Conservation (phyloP, 1,284 basidiomycete genomes). For the Rhodotorula sp. region DNA sequence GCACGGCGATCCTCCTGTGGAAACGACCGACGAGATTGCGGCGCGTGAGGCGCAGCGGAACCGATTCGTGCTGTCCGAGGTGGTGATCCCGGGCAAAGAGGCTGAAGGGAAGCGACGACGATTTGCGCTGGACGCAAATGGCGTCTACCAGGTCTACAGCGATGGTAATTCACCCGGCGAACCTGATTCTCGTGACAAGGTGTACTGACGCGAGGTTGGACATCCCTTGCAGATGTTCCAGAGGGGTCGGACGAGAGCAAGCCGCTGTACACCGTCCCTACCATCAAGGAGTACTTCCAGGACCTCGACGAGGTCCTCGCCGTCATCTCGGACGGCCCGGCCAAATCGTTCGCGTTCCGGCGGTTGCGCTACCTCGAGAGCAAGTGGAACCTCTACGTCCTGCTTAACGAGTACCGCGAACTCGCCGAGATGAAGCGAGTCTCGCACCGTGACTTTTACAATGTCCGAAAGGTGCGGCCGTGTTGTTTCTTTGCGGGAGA, state of each 20-base stretch:
- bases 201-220: no score
- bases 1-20: slow-evolving; percentile 20
- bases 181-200: no score
- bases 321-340: slow-evolving; percentile 62
- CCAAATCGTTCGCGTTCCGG: slow-evolving; percentile 93
- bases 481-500: neutral
- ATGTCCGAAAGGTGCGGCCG: slow-evolving; percentile 70
- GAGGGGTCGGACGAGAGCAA: slow-evolving; percentile 40
- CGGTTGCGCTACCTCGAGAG: slow-evolving; percentile 89
- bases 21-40: slow-evolving; percentile 60
- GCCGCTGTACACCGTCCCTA: slow-evolving; percentile 76
- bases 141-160: slow-evolving; percentile 80
- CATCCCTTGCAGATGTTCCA: slow-evolving; percentile 5
- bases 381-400: slow-evolving; percentile 91
- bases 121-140: slow-evolving; percentile 77
- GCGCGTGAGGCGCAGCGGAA: slow-evolving; percentile 52
- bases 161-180: slow-evolving; percentile 11
- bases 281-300: slow-evolving; percentile 88
- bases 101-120: slow-evolving; percentile 52
- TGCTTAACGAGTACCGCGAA: slow-evolving; percentile 94
- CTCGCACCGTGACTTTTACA: slow-evolving; percentile 92
- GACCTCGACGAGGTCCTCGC: slow-evolving; percentile 77
- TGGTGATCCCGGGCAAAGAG: slow-evolving; percentile 58
- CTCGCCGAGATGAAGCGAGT: slow-evolving; percentile 93
- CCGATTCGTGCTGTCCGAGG: slow-evolving; percentile 66